These are phyloP conservation scores for Mortierella antarctica DNA, from an alignment of 192 early-diverging fungal genomes.

Conservation along the genomic window DNA sequence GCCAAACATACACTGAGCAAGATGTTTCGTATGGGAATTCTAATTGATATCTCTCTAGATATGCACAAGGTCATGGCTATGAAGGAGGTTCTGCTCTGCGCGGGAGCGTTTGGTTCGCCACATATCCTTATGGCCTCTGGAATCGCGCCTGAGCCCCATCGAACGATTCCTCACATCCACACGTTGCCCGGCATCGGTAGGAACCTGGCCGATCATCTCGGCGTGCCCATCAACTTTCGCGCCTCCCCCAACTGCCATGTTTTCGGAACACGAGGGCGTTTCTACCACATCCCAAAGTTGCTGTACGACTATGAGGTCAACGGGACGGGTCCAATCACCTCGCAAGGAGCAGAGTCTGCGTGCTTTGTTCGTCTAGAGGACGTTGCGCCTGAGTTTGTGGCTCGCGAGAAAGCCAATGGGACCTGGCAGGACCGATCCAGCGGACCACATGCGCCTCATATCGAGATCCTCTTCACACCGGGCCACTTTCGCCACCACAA, in stretches of 20 bases:
- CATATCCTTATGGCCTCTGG: conserved; percentile 55
- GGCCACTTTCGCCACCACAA: conserved; percentile 2
- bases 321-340: conserved; percentile 13
- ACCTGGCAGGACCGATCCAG: conserved; percentile 39
- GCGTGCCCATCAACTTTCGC: conserved; percentile 34
- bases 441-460: conserved; percentile 34
- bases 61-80: conserved; percentile 28
- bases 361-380: conserved; percentile 42
- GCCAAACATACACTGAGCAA: neutral
- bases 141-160: conserved; percentile 43
- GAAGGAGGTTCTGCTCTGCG: conserved; percentile 57
- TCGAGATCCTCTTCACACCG: conserved; percentile 35
- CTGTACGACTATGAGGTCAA: conserved; percentile 30
- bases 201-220: conserved; percentile 53
- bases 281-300: conserved; percentile 5
- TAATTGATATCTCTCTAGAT: neutral
- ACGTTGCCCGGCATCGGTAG: conserved; percentile 48
- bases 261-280: neutral
- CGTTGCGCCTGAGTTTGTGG: conserved; percentile 43
- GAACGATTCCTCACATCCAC: conserved; percentile 50
- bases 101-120: conserved; percentile 54
- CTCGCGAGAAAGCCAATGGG: conserved; percentile 49
- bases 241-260: neutral
- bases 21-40: neutral
- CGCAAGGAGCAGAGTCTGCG: conserved; percentile 16